Evolutionary conservation across 108 stramenopile genomes (phyloP).

Genomic region (Cylindrotheca closterium): DNA sequence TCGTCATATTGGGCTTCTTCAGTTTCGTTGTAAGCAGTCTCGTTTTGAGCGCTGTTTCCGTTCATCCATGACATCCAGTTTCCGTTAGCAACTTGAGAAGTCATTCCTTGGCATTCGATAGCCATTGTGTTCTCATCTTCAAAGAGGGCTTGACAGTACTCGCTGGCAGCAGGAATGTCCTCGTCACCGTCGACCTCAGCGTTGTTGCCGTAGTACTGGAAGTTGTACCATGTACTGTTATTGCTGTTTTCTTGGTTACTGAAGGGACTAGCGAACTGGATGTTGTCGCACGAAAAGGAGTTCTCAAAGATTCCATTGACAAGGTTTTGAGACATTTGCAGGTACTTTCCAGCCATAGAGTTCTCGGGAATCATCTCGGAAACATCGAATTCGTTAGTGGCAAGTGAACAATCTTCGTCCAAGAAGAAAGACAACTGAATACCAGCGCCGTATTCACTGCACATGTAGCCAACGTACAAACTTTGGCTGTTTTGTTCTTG

Average conservation of each 20-base stretch:
- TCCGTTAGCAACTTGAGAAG: not conserved
- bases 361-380: not conserved
- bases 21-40: no score
- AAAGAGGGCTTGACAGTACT: not conserved
- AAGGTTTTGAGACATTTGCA: not conserved
- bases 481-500: not conserved
- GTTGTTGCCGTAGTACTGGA: not conserved
- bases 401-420: not conserved
- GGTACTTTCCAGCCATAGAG: not conserved
- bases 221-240: no score
- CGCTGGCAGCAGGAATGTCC: not conserved
- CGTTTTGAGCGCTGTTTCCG: no score
- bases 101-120: not conserved
- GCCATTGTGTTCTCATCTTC: not conserved
- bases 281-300: not conserved
- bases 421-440: not conserved
- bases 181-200: not conserved
- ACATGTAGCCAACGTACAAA: not conserved
- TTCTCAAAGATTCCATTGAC: not conserved
- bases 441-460: not conserved
- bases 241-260: not conserved
- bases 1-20: no score
- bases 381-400: not conserved
- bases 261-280: not conserved
- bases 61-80: no score